Base-by-base conservation (phyloP, 345 rosid species). In the Jatropha curcas region DNA sequence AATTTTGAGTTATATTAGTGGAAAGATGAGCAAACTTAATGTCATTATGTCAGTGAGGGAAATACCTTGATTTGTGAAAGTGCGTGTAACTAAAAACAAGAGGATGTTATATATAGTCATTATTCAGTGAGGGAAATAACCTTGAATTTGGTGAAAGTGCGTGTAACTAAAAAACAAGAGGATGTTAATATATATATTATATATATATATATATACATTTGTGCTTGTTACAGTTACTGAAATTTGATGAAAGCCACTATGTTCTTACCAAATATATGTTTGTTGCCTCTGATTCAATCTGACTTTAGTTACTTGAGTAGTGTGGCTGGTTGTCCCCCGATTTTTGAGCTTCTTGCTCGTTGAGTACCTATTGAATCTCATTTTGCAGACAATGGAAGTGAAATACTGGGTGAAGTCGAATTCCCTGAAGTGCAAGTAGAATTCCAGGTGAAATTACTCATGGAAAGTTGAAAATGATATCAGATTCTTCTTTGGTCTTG, bases 341-440 rank as follows among this genome's bases (percentile, higher is more conserved):
- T 34, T 13, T 74, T 64, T 69, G 39, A 45, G 67, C 66, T 27
- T 60, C 60, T 65, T 52, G 22, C 51, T 73, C 43, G 25, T 51
- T 67, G 57, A 50, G 50, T 77, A 50, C 78, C 50, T 20, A 25
- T 60, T 73, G 61, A 55, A 69, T 75, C 31, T 73, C 59, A 24
- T 69, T 35, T 64, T 70, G 63, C 86, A 87, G 94, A 76, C 37
- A 77, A 76, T 66, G 85, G 80, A 11, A 62, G 77, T 51, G 86
- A 82, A 59, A 35, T 75, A 25, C 79, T 50, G 74, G 70, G 76
- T 70, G 91, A 86, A 73, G 90, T 81, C 74, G 91, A 86, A 60
- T 87, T 89, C 74, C 82, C 86, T 51, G 94, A 89, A 81, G 87
- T 89, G 70, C 84, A 81, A 65, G 81, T 86, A 77, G 94, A 89